Base-by-base conservation (phyloP, 2,329 filamentous ascomycete genomes). In the Juglanconis juglandina region DNA sequence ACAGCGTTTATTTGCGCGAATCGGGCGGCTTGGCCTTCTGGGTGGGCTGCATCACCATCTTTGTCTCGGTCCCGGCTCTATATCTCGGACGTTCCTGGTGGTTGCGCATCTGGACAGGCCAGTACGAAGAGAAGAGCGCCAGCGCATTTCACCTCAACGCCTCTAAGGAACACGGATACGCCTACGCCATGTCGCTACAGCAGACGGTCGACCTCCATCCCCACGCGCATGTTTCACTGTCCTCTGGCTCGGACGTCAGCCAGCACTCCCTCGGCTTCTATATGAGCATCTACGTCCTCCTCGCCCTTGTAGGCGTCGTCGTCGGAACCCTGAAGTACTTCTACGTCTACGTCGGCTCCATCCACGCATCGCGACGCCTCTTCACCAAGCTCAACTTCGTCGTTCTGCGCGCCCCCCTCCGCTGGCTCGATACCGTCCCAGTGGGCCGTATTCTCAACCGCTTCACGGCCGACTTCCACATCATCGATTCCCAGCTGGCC, bases 351-450 rank as follows among this genome's bases (percentile, higher is more conserved):
- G 66, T 77, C 7, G 86, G 87, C 52, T 88, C 88, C 11, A 79
- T 92, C 66, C 81, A 79, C 60, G 89, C 89, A 3, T 92, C 89
- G n/a, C 79, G 85, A 44, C 75, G 76, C 49, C 77, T 93, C 3
- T 94, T 92, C 64, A 80, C 85, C 30, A 81, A 81, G 55, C 81
- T 92, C 64, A 84, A 87, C 48, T 86, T 84, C 65, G 80, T 84
- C 0, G 81, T 94, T 10, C 78, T 94, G 3, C 83, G 88, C 17
- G 87, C 90, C 5, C 90, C 89, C 1, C 77, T 93, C n/a, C 80
- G 89, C 63, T 92, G 89, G 88, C 80, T 94, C 42, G 90, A 94
- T 69, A 93, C 90, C 0, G 87, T 92, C 0, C 91, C 91, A 0
- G 78, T 92, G 1, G 90, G 90, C 2, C 84, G 90, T 50, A 84